Evolutionary conservation across 805 yeast species (phyloP), one percentile per base, ranked within the genome.

Genomic region (Cyberlindnera subsufficiens): DNA sequence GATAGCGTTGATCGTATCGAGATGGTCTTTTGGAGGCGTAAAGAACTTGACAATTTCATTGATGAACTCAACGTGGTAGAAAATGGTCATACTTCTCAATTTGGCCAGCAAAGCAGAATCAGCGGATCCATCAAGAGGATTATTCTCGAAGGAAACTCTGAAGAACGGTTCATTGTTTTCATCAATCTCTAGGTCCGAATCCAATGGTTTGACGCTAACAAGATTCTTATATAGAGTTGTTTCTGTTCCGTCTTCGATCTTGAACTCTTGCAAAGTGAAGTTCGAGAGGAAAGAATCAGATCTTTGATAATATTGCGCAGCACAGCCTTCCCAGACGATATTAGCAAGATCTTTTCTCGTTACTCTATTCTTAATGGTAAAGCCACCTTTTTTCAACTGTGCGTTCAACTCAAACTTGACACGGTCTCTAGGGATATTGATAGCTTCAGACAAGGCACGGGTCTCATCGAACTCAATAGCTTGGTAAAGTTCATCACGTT

Each of bases 381-480:
- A 68, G 0, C 95, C 86, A 15, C 98, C 99, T 38, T 75, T 78
- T 34, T 80, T 72, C 51, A 93, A 72, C 15, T 80, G 68, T 31
- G 95, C 80, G 19, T 77, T 72, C 4, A 91, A 56, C 47, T 83
- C 84, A 42, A 83, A 55, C n/a, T 76, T 76, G 5, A 84, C 76
- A 30, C 86, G 67, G 44, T 88, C 95, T 41, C 78, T 75, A 0
- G 96, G 95, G 2, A 85, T 55, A 45, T 84, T 82, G 6, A 80
- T 64, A 1, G 82, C 66, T 25, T 78, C 78, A 1, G 71, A 55
- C 1, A 75, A 42, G 1, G 67, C 68, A 38, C 74, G 69, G 17
- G 70, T 63, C 47, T 90, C 96, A 52, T 90, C 86, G 52, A 82
- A 90, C 49, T 90, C 99, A 50, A 93, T 90, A 0, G 97, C 95